Evolutionary conservation across 1,284 basidiomycete genomes (phyloP).

Genomic region (Schizophyllum commune): DNA sequence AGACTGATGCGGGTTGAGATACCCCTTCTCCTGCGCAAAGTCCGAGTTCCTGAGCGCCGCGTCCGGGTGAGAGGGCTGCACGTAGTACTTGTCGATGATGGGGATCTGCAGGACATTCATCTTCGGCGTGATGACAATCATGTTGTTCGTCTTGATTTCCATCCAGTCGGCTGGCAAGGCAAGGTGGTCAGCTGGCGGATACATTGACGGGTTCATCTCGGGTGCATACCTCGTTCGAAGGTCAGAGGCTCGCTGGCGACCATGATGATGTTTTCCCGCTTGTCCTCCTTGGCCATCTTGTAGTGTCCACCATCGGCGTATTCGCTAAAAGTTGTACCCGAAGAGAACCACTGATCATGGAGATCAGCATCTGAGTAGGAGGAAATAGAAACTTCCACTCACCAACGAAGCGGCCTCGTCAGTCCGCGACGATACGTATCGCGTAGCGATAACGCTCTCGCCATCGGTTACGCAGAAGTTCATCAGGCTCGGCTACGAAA

Average conservation of each 20-base stretch:
- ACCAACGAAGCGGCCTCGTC: constrained; percentile 92
- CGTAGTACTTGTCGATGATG: constrained; percentile 88
- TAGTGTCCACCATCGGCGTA: constrained; percentile 85
- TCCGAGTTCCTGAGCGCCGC: constrained; percentile 55
- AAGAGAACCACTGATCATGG: constrained; percentile 78
- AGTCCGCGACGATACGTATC: constrained; percentile 87
- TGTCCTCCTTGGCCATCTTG: constrained; percentile 94
- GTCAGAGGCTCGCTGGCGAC: constrained; percentile 90
- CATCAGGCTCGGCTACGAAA: constrained; percentile 74
- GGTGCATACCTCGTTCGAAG: constrained; percentile 75
- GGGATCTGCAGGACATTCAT: constrained; percentile 95
- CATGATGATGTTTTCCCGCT: constrained; percentile 92
- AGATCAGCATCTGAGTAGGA: constrained; percentile 1
- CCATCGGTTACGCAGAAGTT: constrained; percentile 98
- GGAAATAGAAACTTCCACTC: constrained; percentile 14
- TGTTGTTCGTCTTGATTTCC: constrained; percentile 93
- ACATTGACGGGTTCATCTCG: constrained; percentile 1
- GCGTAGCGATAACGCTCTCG: constrained; percentile 85
- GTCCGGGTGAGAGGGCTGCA: constrained; percentile 69
- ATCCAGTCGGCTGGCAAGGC: constrained; percentile 75
- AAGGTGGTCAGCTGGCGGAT: constrained; percentile 5
- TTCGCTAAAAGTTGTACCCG: constrained; percentile 90
- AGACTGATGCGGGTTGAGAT: constrained; percentile 46
- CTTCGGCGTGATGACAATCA: constrained; percentile 86
- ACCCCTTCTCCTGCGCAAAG: constrained; percentile 69